phyloP scores from a whole-genome alignment of 1,284 basidiomycete species.

The Pisolithus thermaeus region DNA sequence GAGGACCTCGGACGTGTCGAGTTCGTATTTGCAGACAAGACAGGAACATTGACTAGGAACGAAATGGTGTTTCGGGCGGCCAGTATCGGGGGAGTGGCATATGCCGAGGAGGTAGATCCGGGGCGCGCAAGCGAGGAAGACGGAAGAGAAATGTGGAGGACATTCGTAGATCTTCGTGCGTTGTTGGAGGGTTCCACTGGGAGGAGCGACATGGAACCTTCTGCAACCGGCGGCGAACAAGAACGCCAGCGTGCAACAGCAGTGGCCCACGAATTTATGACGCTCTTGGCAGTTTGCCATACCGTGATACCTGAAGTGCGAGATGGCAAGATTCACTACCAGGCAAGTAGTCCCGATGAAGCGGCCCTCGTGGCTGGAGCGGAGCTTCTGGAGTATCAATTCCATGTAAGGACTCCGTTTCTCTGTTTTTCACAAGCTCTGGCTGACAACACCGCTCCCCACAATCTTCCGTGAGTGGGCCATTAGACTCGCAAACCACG shows the following conservation, averaged over 20 bases:
- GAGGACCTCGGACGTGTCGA: slow-evolving; percentile 99
- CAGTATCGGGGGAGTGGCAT: slow-evolving; percentile 83
- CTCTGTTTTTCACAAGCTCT: background rate
- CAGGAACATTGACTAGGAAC: slow-evolving; percentile 94
- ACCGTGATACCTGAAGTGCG: slow-evolving; percentile 96
- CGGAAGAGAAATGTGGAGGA: slow-evolving; percentile 67
- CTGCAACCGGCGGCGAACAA: slow-evolving; percentile 7
- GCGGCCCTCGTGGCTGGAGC: slow-evolving; percentile 95
- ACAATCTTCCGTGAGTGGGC: background rate
- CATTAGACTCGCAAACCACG: slow-evolving; percentile 88
- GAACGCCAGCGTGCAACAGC: slow-evolving; percentile 41
- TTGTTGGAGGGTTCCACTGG: slow-evolving; percentile 36
- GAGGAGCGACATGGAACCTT: slow-evolving; percentile 19
- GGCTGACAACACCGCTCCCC: background rate
- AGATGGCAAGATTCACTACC: slow-evolving; percentile 82
- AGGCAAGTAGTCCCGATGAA: slow-evolving; percentile 98
- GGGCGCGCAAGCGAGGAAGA: slow-evolving; percentile 54
- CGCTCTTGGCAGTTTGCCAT: slow-evolving; percentile 92
- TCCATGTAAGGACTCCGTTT: slow-evolving; percentile 61
- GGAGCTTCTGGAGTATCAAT: slow-evolving; percentile 88
- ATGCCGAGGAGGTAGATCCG: slow-evolving; percentile 80
- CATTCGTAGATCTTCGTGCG: slow-evolving; percentile 67
- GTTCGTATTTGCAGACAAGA: slow-evolving; percentile 99
- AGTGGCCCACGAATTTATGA: slow-evolving; percentile 81
- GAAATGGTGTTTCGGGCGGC: slow-evolving; percentile 98